These are phyloP conservation scores for Scytalidium sp. DNA, from an alignment of 2,329 filamentous ascomycete genomes.

Conservation along the genomic window DNA sequence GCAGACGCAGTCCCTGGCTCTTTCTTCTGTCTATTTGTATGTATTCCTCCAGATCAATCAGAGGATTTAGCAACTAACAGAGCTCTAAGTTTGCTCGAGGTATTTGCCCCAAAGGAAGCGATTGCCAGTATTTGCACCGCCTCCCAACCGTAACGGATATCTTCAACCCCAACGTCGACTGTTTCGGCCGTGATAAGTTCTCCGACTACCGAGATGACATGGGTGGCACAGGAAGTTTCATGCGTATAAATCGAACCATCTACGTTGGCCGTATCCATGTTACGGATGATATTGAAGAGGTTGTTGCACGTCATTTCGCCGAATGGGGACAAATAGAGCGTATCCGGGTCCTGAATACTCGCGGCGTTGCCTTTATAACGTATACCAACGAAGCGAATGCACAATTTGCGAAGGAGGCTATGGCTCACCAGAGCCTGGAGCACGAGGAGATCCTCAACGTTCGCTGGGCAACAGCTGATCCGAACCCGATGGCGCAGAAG, in stretches of 20 bases:
- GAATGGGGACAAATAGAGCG: slow-evolving; percentile 96
- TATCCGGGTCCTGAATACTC: slow-evolving; percentile 78
- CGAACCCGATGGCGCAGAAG: slow-evolving; percentile 92
- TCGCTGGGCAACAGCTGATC: slow-evolving; percentile 93
- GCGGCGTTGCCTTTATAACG: slow-evolving; percentile 93
- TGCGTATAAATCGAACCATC: slow-evolving; percentile 88
- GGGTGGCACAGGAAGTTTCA: slow-evolving; percentile 93
- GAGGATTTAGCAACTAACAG: neutral
- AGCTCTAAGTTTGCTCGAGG: slow-evolving; percentile 66
- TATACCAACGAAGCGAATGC: slow-evolving; percentile 88
- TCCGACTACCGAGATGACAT: slow-evolving; percentile 95
- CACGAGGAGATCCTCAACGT: slow-evolving; percentile 93
- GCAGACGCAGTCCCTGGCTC: slow-evolving; percentile 75
- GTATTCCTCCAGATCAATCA: neutral
- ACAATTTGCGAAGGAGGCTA: slow-evolving; percentile 90
- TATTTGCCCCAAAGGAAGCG: slow-evolving; percentile 77
- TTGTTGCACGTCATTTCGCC: slow-evolving; percentile 90
- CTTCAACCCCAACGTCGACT: slow-evolving; percentile 92
- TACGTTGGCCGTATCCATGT: slow-evolving; percentile 95
- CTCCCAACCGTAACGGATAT: slow-evolving; percentile 83
- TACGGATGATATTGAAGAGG: slow-evolving; percentile 94
- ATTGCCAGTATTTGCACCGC: slow-evolving; percentile 92
- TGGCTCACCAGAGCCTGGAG: slow-evolving; percentile 91
- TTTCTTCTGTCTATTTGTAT: slow-evolving; percentile 82
- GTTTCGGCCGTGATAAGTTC: slow-evolving; percentile 91